phyloP scores from a whole-genome alignment of 768 basidiomycete species.

The Rhizopogon vesiculosus region DNA sequence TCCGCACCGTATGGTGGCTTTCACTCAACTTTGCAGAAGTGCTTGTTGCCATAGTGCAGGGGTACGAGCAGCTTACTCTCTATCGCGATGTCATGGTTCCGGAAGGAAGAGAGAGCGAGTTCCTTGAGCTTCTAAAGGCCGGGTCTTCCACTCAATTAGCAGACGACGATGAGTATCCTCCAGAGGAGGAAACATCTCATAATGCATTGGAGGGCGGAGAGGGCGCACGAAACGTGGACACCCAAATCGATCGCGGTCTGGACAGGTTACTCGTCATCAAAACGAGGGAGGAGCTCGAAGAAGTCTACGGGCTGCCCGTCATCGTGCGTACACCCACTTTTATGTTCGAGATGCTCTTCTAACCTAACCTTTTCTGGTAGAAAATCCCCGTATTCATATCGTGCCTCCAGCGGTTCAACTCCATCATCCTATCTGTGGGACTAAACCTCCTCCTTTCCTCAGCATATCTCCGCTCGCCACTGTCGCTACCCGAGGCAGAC shows the following conservation, averaged over 20 bases:
- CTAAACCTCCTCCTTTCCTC: slow-evolving; percentile 48
- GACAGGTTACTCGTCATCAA: slow-evolving; percentile 61
- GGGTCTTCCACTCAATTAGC: not conserved
- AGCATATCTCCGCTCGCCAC: slow-evolving; percentile 54
- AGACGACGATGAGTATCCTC: slow-evolving; percentile 5
- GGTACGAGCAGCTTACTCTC: slow-evolving; percentile 60
- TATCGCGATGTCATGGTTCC: slow-evolving; percentile 68
- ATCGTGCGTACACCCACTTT: slow-evolving; percentile 48
- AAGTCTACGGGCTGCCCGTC: slow-evolving; percentile 73
- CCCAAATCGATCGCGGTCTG: slow-evolving; percentile 60
- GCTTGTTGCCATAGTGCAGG: slow-evolving; percentile 59
- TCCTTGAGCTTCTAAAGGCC: slow-evolving; percentile 27
- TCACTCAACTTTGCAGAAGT: slow-evolving; percentile 69
- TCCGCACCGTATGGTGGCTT: slow-evolving; percentile 72
- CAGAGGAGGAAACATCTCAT: slow-evolving; percentile 4
- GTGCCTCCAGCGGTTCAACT: slow-evolving; percentile 71
- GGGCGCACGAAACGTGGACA: slow-evolving; percentile 15
- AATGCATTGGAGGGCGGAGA: slow-evolving; percentile 6
- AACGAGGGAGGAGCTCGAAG: slow-evolving; percentile 71
- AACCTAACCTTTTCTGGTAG: slow-evolving; percentile 29
- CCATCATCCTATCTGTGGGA: slow-evolving; percentile 66
- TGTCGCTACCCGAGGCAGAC: slow-evolving; percentile 28
- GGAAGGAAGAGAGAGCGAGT: slow-evolving; percentile 34
- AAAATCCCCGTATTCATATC: slow-evolving; percentile 76
- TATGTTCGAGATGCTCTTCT: not conserved